These are phyloP conservation scores for Plasmodium blacklocki DNA, from an alignment of 169 alveolate genomes.

Conservation along the genomic window DNA sequence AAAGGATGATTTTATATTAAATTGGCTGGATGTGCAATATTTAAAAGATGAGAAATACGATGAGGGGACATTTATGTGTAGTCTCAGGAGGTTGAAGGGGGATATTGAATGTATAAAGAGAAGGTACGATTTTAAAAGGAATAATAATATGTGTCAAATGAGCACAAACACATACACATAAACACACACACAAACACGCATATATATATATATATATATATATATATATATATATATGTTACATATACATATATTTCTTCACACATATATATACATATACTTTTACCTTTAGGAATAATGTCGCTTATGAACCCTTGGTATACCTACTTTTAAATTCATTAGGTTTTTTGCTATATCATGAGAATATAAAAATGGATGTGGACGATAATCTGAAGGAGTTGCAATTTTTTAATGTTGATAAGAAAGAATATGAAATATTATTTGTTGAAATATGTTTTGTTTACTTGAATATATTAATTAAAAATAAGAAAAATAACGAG, in stretches of 20 bases:
- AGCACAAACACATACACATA: no score
- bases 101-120: background rate
- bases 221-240: background rate
- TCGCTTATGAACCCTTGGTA: conserved; percentile 35
- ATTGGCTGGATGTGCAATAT: background rate
- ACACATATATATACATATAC: background rate
- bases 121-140: conserved; percentile 15
- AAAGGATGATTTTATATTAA: conserved; percentile 11
- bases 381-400: background rate
- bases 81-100: background rate
- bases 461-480: conserved; percentile 50
- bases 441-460: conserved; percentile 58
- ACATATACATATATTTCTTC: background rate
- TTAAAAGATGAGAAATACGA: conserved; percentile 17
- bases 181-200: no score
- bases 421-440: conserved; percentile 18
- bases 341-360: conserved; percentile 23
- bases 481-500: conserved; percentile 35
- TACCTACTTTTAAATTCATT: conserved; percentile 23
- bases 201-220: background rate
- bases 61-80: background rate
- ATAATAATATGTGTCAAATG: no score
- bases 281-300: conserved; percentile 21
- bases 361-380: background rate
- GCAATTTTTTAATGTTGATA: conserved; percentile 20